These are phyloP conservation scores for Aplosporella prunicola DNA, from an alignment of 2,329 filamentous ascomycete genomes.

Conservation along the genomic window DNA sequence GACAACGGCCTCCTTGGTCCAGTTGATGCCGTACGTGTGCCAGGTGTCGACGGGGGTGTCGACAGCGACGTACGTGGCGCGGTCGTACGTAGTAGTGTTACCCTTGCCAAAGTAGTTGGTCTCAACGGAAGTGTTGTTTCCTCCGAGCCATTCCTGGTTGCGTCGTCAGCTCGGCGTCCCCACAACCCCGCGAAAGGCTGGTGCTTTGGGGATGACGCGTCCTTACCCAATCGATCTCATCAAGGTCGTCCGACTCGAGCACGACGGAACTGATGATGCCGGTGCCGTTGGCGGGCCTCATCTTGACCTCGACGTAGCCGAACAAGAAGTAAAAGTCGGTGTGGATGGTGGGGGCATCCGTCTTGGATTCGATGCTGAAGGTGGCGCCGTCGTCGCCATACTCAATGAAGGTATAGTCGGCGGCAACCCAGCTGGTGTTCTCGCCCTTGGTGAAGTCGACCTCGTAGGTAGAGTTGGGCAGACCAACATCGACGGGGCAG, in stretches of 20 bases:
- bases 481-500: conserved; percentile 32
- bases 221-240: conserved; percentile 15
- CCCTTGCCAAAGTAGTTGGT: conserved; percentile 71
- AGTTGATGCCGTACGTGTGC: conserved; percentile 64
- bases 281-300: conserved; percentile 14
- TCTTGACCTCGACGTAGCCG: conserved; percentile 14
- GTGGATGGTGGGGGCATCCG: conserved; percentile 50
- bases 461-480: conserved; percentile 38
- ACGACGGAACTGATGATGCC: conserved; percentile 13
- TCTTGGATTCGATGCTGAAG: conserved; percentile 58
- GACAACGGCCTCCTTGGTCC: conserved; percentile 57
- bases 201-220: no score
- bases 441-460: conserved; percentile 39
- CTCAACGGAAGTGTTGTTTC: conserved; percentile 50
- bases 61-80: conserved; percentile 54
- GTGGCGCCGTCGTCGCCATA: conserved; percentile 54
- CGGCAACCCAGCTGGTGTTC: conserved; percentile 50
- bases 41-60: conserved; percentile 44
- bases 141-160: conserved; percentile 38
- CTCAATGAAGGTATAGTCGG: conserved; percentile 47
- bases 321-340: conserved; percentile 17
- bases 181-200: no score
- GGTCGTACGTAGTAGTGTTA: conserved; percentile 60
- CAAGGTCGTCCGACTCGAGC: conserved; percentile 13
- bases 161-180: no score